These are phyloP conservation scores for Candida ficus DNA, from an alignment of 805 yeast species.

Conservation along the genomic window DNA sequence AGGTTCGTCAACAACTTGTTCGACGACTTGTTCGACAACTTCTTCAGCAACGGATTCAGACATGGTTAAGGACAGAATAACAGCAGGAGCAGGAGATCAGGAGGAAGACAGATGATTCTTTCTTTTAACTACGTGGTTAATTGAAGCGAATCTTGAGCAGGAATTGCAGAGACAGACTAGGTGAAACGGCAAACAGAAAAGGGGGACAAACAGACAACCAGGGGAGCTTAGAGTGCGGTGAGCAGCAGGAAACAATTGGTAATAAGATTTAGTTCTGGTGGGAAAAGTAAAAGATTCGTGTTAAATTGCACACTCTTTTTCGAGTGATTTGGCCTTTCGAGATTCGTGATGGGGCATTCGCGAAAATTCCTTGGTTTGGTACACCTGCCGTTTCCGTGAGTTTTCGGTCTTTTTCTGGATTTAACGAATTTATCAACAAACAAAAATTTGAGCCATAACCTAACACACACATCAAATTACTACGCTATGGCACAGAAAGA, in stretches of 20 bases:
- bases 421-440: background rate
- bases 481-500: constrained; percentile 13
- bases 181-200: background rate
- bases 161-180: background rate
- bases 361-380: background rate
- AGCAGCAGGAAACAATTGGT: no score
- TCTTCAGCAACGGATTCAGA: constrained; percentile 7
- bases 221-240: no score
- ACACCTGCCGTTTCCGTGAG: background rate
- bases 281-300: background rate
- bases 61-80: constrained; percentile 2
- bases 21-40: background rate
- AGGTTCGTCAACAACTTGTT: constrained; percentile 1
- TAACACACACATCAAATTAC: no score
- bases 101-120: background rate
- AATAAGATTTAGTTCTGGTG: background rate
- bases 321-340: constrained; percentile 2
- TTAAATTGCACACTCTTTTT: background rate
- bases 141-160: background rate
- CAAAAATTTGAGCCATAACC: background rate
- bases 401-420: constrained; percentile 2
- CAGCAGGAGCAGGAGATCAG: background rate
- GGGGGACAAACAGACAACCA: background rate
- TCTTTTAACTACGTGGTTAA: no score
- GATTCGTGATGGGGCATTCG: no score